Percentiles rank a stretch among this genome's conserved stretches.
Conservation (phyloP, 2,329 filamentous ascomycete genomes). For the Corinectria fuckeliana region DNA sequence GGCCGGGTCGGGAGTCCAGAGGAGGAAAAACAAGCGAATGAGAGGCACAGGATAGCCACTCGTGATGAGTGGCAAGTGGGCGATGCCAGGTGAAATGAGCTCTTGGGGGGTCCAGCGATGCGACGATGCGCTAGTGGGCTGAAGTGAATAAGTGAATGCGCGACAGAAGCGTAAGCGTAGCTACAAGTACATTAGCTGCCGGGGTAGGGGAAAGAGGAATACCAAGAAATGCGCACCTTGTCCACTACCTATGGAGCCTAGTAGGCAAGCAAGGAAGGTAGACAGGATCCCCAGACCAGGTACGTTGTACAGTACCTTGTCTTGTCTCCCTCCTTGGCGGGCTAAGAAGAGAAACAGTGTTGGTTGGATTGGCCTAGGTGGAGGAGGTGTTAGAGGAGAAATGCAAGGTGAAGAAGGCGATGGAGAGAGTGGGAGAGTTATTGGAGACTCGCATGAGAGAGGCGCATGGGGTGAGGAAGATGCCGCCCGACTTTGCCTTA, state of each 20-base stretch:
- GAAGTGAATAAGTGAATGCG: too few species aligned
- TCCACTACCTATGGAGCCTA: too few species aligned
- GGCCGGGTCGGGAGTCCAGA: neutral
- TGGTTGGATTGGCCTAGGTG: neutral
- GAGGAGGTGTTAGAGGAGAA: neutral
- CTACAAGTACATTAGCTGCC: neutral
- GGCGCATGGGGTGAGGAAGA: neutral
- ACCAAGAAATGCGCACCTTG: neutral
- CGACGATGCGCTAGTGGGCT: neutral
- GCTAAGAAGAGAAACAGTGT: neutral
- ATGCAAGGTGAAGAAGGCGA: neutral
- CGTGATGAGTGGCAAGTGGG: neutral
- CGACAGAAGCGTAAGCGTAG: neutral
- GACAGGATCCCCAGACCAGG: neutral
- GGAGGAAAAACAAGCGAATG: neutral
- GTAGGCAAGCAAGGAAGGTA: neutral
- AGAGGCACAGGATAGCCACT: neutral
- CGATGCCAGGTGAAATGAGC: neutral
- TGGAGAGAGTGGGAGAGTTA: neutral
- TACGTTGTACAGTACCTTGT: too few species aligned
- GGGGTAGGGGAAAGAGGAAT: neutral
- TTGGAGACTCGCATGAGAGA: neutral
- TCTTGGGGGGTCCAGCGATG: neutral
- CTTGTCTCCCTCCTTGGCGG: neutral
- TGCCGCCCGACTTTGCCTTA: neutral